phyloP scores from a whole-genome alignment of 2,329 filamentous ascomycete species.

The Coniochaeta sp. region DNA sequence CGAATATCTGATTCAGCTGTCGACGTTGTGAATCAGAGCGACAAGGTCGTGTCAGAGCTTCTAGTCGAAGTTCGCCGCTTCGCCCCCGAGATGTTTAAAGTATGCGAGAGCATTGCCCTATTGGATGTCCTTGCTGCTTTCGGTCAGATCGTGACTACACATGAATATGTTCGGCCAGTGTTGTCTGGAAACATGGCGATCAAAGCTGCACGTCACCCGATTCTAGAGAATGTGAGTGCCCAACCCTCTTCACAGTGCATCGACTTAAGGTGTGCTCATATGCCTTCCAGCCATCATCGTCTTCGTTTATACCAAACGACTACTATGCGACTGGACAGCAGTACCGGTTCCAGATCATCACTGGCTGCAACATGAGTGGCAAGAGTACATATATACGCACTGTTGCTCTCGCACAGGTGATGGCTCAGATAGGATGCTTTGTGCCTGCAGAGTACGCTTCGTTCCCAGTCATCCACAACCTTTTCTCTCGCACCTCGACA shows the following conservation, averaged over 20 bases:
- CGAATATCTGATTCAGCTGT: slow-evolving; percentile 74
- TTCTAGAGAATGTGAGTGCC: slow-evolving; percentile 51
- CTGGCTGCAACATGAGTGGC: slow-evolving; percentile 96
- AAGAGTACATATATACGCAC: slow-evolving; percentile 93
- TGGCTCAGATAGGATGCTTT: slow-evolving; percentile 90
- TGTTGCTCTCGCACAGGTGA: slow-evolving; percentile 75
- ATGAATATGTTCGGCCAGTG: slow-evolving; percentile 55
- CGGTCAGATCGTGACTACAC: slow-evolving; percentile 60
- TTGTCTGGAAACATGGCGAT: slow-evolving; percentile 57
- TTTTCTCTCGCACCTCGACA: slow-evolving; percentile 82
- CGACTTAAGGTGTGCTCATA: background rate
- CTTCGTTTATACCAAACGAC: slow-evolving; percentile 79
- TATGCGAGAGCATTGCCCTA: slow-evolving; percentile 79
- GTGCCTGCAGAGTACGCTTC: slow-evolving; percentile 80
- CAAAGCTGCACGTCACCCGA: slow-evolving; percentile 60
- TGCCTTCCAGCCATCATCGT: slow-evolving; percentile 15
- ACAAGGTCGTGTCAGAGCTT: slow-evolving; percentile 65
- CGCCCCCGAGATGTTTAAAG: slow-evolving; percentile 67
- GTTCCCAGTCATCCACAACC: slow-evolving; percentile 70
- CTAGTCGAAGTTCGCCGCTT: slow-evolving; percentile 64
- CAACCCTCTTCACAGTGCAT: background rate
- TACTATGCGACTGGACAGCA: slow-evolving; percentile 77
- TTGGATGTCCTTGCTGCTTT: slow-evolving; percentile 81
- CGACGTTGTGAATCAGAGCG: slow-evolving; percentile 77
- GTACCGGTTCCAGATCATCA: slow-evolving; percentile 84